phyloP scores from a whole-genome alignment of 1,284 basidiomycete species.

The Megacollybia platyphylla region DNA sequence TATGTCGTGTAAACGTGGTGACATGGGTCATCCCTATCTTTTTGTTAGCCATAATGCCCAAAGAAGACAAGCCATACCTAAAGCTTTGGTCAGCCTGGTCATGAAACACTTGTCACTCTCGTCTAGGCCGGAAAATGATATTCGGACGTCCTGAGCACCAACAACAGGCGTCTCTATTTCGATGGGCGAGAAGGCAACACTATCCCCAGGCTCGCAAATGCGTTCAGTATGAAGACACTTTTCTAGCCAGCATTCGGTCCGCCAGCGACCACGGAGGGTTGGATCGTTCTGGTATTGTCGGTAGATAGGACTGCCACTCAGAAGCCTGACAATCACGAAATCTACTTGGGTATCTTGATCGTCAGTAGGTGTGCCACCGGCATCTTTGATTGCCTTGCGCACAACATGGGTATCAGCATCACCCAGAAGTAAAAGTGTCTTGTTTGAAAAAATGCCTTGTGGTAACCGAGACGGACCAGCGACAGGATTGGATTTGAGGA shows the following conservation, averaged over 20 bases:
- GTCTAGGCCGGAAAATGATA: conserved; percentile 65
- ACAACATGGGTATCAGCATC: conserved; percentile 49
- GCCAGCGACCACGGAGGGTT: conserved; percentile 23
- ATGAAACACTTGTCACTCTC: conserved; percentile 49
- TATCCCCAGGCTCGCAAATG: conserved; percentile 45
- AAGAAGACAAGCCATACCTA: conserved; percentile 42
- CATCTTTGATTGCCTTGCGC: conserved; percentile 39
- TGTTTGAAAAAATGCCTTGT: conserved; percentile 35
- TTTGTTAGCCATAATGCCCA: conserved; percentile 42
- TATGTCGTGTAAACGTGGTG: conserved; percentile 42
- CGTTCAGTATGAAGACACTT: conserved; percentile 58
- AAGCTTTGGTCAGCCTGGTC: conserved; percentile 45
- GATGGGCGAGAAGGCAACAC: conserved; percentile 52
- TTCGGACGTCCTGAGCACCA: conserved; percentile 27
- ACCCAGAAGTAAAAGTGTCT: conserved; percentile 44
- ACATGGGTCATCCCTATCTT: conserved; percentile 39
- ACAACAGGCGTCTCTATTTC: conserved; percentile 16
- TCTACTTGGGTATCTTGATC: conserved; percentile 35
- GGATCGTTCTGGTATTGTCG: neutral
- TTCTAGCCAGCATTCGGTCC: conserved; percentile 79
- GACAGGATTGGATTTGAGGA: conserved; percentile 4
- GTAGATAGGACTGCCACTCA: conserved; percentile 31
- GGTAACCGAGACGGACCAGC: conserved; percentile 10
- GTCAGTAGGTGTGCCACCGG: conserved; percentile 39
- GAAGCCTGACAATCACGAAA: conserved; percentile 56